These are phyloP conservation scores for Pseudovirgaria hyperparasitica DNA, from an alignment of 2,329 filamentous ascomycete genomes.

Conservation along the genomic window DNA sequence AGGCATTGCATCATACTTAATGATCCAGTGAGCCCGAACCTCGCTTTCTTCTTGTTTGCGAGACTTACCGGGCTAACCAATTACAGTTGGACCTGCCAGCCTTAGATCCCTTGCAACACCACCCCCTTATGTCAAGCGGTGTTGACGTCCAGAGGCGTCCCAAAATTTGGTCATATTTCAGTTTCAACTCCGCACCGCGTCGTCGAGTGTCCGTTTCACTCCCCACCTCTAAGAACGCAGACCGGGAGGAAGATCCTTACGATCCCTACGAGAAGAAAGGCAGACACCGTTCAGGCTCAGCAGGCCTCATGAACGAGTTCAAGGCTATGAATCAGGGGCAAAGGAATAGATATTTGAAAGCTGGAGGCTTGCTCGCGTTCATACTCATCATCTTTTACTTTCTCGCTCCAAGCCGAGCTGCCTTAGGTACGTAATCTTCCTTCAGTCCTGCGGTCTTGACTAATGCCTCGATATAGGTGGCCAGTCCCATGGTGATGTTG, in stretches of 20 bases:
- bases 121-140: conserved; percentile 41
- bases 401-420: conserved; percentile 32
- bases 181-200: conserved; percentile 34
- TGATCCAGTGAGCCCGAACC: too few species aligned
- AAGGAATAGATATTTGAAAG: conserved; percentile 48
- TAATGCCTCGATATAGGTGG: conserved; percentile 8
- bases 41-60: too few species aligned
- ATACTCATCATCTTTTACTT: conserved; percentile 46
- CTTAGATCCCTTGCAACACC: too few species aligned
- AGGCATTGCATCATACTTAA: too few species aligned
- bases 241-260: conserved; percentile 8
- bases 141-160: conserved; percentile 36
- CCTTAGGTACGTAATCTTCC: conserved; percentile 11
- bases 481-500: conserved; percentile 27
- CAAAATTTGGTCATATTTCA: conserved; percentile 41
- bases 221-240: conserved; percentile 25
- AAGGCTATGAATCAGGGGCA: conserved; percentile 50
- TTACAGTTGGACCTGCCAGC: too few species aligned
- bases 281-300: conserved; percentile 22
- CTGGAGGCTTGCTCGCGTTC: conserved; percentile 45
- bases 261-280: conserved; percentile 36
- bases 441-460: conserved; percentile 1
- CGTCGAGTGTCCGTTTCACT: conserved; percentile 40
- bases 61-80: too few species aligned
- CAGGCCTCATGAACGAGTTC: conserved; percentile 29